Evolutionary conservation across 179 eudicot genomes (phyloP).

Genomic region (Pouteria campechiana): DNA sequence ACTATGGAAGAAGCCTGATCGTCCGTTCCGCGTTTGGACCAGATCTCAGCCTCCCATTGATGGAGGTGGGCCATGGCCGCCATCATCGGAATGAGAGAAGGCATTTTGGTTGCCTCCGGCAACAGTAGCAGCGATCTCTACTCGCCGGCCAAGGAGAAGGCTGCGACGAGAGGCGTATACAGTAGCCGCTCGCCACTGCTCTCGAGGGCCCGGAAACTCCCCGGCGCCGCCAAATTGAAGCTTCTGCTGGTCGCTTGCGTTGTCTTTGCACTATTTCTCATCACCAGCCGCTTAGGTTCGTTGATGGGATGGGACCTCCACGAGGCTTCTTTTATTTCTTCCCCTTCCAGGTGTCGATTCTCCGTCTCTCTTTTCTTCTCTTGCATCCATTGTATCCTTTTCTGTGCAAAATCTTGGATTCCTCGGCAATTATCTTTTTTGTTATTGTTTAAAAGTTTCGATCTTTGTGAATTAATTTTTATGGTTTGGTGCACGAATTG

Average conservation of each 20-base stretch:
- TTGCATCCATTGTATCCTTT: no score
- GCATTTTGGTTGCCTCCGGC: constrained; percentile 8
- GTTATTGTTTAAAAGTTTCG: background rate
- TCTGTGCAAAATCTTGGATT: no score
- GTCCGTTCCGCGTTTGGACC: no score
- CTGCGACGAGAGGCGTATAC: constrained; percentile 34
- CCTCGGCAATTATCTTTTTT: background rate
- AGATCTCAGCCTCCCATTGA: no score
- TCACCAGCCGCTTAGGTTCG: constrained; percentile 18
- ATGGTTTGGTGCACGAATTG: no score
- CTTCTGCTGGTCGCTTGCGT: constrained; percentile 16
- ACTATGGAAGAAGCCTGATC: no score
- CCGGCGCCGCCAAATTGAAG: constrained; percentile 22
- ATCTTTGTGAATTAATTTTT: no score
- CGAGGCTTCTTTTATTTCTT: constrained; percentile 24
- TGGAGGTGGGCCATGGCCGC: constrained; percentile 18
- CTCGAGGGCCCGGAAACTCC: constrained; percentile 23
- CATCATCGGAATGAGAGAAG: constrained; percentile 44
- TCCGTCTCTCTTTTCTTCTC: background rate
- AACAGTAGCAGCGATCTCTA: constrained; percentile 22
- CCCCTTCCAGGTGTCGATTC: constrained; percentile 36
- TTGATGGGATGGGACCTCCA: constrained; percentile 41
- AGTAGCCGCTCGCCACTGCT: constrained; percentile 28
- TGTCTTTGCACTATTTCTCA: constrained; percentile 15
- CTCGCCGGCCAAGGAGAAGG: constrained; percentile 71